Base-by-base conservation (phyloP, 805 yeast genomes). In the Myxozyma neglecta region DNA sequence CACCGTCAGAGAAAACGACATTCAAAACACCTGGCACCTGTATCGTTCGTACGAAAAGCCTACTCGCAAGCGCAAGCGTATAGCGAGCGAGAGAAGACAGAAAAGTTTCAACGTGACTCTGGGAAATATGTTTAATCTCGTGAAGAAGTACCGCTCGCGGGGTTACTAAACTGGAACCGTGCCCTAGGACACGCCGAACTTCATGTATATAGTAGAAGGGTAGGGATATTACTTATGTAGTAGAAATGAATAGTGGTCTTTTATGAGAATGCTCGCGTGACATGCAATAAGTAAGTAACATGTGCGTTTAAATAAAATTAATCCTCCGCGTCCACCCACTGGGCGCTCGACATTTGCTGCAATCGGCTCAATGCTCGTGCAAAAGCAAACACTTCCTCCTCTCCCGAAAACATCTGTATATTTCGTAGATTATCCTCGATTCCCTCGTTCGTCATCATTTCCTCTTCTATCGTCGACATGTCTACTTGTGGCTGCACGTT, bases 301-400 rank as follows among this genome's bases (percentile, higher is more conserved):
- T n/a, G 29, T 2, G 29, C 29, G 4, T 5, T 13, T 45, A 13
- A 13, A 16, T 40, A 14, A 10, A 29, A 14, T 43, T 43, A 57
- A 6, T 53, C 48, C 20, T 50, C 62, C 6, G 66, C 55, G 40
- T 87, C 90, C 6, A 90, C 86, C 99, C 99, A 93, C 56, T 88
- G 96, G 32, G 86, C 86, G 5, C 96, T 88, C 67, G 96, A 87
- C 97, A 93, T 93, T 69, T 93, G 98, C 47, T 92, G 83, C 67
- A 94, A 79, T 72, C 99, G 84, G 69, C 94, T 87, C 61, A 93
- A 79, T 0, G 98, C 97, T 72, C 99, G 83, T 0, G 97, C 97
- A 79, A 93, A 93, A 20, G 99, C 99, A 77, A 93, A 94, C 73
- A 87, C 83, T 76, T 93, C 99, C 74, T 93, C 99, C 74, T 91